Conservation (phyloP, 805 yeast species). For the Kodamaea nitidulidarum region DNA sequence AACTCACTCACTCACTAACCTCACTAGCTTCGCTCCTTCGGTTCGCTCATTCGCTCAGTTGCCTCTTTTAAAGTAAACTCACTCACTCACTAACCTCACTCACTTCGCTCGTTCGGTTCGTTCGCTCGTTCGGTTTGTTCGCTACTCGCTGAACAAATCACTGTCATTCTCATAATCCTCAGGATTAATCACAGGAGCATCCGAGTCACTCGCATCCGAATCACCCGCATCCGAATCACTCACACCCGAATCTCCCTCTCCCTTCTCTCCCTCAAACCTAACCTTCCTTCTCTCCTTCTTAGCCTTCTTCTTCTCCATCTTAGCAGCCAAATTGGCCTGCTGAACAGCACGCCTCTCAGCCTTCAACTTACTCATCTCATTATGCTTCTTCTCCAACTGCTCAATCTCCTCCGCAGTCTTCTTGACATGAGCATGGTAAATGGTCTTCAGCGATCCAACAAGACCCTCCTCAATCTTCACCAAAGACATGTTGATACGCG, state of each 20-base stretch:
- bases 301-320: conserved; percentile 67
- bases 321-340: conserved; percentile 70
- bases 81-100: too few species aligned
- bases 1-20: neutral
- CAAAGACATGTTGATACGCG: conserved; percentile 71
- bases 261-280: conserved; percentile 35
- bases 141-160: conserved; percentile 40
- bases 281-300: conserved; percentile 66
- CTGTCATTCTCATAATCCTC: conserved; percentile 49
- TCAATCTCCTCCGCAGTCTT: conserved; percentile 61
- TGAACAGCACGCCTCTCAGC: conserved; percentile 73
- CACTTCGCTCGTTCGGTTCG: too few species aligned
- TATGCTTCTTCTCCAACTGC: conserved; percentile 64
- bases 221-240: conserved; percentile 20
- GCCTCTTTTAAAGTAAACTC: neutral
- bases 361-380: conserved; percentile 55
- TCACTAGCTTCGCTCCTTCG: neutral
- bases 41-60: too few species aligned
- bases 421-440: conserved; percentile 69
- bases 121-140: too few species aligned
- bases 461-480: conserved; percentile 87
- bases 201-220: conserved; percentile 19
- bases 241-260: conserved; percentile 20
- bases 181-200: conserved; percentile 36
- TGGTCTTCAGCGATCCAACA: conserved; percentile 79